Percentiles rank a stretch among this genome's conserved stretches.
Conservation (phyloP, 106 monocot genomes). For the Gastrodia elata region DNA sequence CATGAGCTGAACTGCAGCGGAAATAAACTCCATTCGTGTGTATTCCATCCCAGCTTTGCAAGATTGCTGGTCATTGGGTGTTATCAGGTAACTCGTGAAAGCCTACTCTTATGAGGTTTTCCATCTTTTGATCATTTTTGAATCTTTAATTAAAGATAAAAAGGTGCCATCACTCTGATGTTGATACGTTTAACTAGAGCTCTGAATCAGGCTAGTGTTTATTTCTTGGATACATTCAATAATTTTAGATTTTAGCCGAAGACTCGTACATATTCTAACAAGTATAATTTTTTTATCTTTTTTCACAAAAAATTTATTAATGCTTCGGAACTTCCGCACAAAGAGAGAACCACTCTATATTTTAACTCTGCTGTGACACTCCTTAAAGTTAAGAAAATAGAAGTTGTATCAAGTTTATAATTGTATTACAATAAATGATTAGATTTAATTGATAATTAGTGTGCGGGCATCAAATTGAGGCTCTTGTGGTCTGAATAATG, state of each 20-base stretch:
- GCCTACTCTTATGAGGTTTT: background rate
- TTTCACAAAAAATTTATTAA: no score
- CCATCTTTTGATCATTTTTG: background rate
- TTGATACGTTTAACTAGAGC: no score
- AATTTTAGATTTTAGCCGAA: no score
- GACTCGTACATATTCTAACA: no score
- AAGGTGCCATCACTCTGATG: no score
- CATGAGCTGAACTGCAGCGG: slow-evolving; percentile 73
- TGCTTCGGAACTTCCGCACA: no score
- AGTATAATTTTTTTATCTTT: no score
- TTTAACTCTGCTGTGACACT: no score
- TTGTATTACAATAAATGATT: background rate
- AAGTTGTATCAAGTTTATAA: background rate
- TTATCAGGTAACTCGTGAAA: slow-evolving; percentile 42
- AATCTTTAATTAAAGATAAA: no score
- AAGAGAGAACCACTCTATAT: no score
- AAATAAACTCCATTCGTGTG: slow-evolving; percentile 84
- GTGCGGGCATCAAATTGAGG: background rate
- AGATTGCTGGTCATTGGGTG: slow-evolving; percentile 56
- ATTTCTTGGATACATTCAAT: no score
- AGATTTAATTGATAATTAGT: background rate
- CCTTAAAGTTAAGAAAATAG: background rate
- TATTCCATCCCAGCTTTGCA: slow-evolving; percentile 77
- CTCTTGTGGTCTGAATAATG: background rate
- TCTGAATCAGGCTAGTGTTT: no score